A percentile compares a stretch with the other conserved stretches of the same genome.
Conservation (phyloP, 2,329 filamentous ascomycete genomes). For the Ophiostoma quercus region DNA sequence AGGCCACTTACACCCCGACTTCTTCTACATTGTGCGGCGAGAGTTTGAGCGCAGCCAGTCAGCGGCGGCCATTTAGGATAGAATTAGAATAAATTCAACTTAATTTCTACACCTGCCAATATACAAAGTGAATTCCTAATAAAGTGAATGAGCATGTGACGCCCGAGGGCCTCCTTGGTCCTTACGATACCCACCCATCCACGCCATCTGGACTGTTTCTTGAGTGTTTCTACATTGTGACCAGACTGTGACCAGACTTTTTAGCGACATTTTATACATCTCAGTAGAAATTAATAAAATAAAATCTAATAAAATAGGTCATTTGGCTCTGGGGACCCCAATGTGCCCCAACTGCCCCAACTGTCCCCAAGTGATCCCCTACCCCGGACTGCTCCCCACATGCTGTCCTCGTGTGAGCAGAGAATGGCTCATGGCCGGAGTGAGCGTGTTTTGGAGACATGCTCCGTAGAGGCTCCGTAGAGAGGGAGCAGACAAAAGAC, state of each 20-base stretch:
- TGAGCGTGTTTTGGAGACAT: too few relatives aligned
- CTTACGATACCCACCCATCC: neutral
- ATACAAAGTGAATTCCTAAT: neutral
- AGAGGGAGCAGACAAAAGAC: neutral
- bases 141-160: neutral
- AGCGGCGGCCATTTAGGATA: neutral
- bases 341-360: neutral
- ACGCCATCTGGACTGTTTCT: neutral
- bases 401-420: neutral
- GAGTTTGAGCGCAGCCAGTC: neutral
- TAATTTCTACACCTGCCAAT: too few relatives aligned
- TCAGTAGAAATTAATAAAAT: neutral
- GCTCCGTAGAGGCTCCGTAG: too few relatives aligned
- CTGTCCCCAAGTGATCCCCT: neutral
- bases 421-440: neutral
- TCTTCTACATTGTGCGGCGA: neutral
- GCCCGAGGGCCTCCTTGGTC: neutral
- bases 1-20: neutral
- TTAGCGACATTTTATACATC: neutral
- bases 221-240: neutral
- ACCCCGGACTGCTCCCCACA: neutral
- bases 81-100: neutral
- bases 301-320: neutral
- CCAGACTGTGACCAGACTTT: too few relatives aligned
- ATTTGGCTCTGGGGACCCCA: neutral